These are phyloP conservation scores for Fistulina hepatica DNA, from an alignment of 1,284 basidiomycete species.

Conservation along the genomic window DNA sequence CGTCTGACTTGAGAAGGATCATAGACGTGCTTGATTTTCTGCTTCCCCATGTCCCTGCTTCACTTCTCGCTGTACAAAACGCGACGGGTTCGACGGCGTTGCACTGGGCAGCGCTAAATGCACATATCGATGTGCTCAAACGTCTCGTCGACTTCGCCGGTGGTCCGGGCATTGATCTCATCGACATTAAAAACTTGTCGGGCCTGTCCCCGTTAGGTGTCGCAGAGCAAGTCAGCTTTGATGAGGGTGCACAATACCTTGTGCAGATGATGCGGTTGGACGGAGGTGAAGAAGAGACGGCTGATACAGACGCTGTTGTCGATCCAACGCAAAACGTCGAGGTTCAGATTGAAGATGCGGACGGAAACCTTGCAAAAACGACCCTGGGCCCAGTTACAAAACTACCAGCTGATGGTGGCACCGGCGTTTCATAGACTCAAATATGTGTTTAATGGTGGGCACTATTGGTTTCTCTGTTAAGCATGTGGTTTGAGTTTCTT, in stretches of 20 bases:
- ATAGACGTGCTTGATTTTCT: conserved; percentile 66
- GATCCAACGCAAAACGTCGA: conserved; percentile 32
- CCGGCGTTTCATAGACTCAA: no score
- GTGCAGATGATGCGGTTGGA: conserved; percentile 57
- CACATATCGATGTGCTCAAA: conserved; percentile 56
- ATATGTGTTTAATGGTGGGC: no score
- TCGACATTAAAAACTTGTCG: conserved; percentile 61
- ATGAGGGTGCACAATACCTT: conserved; percentile 72
- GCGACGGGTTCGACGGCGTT: conserved; percentile 66
- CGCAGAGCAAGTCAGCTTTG: conserved; percentile 66
- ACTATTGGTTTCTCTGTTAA: no score
- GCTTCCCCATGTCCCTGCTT: conserved; percentile 48
- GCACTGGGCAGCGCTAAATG: conserved; percentile 83
- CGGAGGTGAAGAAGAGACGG: conserved; percentile 27
- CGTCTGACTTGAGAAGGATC: conserved; percentile 35
- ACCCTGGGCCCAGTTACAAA: conserved; percentile 29
- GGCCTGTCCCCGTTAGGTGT: conserved; percentile 66
- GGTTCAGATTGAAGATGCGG: conserved; percentile 59
- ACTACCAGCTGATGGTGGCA: no score
- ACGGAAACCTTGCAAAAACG: conserved; percentile 52
- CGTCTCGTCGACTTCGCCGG: conserved; percentile 48
- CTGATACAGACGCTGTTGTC: conserved; percentile 19
- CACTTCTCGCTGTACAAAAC: conserved; percentile 42
- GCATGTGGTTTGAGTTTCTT: no score
- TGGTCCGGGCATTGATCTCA: conserved; percentile 52